These are phyloP conservation scores for Geosmithia morbida DNA, from an alignment of 2,329 filamentous ascomycete species.

Conservation along the genomic window DNA sequence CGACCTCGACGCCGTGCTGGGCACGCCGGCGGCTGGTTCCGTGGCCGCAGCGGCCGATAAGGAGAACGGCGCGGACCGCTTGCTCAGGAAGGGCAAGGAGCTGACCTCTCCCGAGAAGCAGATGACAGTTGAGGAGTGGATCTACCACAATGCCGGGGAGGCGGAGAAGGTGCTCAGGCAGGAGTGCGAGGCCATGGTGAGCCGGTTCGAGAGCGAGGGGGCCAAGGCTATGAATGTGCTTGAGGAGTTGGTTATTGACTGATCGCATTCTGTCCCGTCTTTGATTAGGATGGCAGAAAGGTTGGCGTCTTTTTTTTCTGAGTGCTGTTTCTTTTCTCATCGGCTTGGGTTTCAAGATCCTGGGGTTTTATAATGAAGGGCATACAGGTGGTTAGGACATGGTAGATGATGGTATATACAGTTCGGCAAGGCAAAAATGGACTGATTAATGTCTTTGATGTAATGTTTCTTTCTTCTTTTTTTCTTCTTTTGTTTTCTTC, in stretches of 20 bases:
- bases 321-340: not conserved
- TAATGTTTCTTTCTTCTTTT: not conserved
- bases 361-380: not conserved
- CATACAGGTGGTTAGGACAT: not conserved
- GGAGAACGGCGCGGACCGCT: constrained; percentile 34
- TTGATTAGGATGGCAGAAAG: not conserved
- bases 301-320: no score
- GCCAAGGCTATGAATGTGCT: constrained; percentile 62
- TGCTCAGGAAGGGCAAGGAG: constrained; percentile 40
- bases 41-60: constrained; percentile 26
- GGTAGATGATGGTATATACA: not conserved
- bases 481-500: not conserved
- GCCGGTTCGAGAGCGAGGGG: constrained; percentile 71
- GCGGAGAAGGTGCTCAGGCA: constrained; percentile 66
- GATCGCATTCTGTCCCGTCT: not conserved
- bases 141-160: constrained; percentile 63
- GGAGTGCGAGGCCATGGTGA: constrained; percentile 75
- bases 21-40: constrained; percentile 22
- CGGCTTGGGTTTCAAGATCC: not conserved
- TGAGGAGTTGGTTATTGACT: constrained; percentile 51
- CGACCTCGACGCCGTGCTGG: constrained; percentile 62
- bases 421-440: not conserved
- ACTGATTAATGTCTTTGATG: not conserved
- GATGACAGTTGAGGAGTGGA: constrained; percentile 94
- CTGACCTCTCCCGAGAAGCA: constrained; percentile 65